These are phyloP conservation scores for Boechera stricta DNA, from an alignment of 345 rosid genomes.

Conservation along the genomic window DNA sequence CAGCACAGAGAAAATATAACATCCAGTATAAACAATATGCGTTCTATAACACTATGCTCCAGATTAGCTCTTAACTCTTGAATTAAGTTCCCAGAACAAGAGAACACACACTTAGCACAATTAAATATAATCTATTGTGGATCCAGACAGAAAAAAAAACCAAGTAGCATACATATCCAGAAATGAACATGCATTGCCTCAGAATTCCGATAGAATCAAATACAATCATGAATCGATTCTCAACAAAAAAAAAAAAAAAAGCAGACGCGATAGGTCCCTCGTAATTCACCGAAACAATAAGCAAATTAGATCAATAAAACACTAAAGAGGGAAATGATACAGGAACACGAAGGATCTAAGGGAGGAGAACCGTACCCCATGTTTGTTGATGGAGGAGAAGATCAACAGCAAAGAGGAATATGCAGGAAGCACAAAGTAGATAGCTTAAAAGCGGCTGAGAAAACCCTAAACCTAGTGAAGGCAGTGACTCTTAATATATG, in stretches of 20 bases:
- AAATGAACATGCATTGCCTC: not conserved
- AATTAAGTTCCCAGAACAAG: not conserved
- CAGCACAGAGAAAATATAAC: not conserved
- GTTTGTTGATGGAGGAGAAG: conserved; percentile 37
- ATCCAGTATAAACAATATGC: not conserved
- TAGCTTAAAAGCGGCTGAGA: conserved; percentile 33
- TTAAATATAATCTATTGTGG: not conserved
- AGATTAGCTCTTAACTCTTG: not conserved
- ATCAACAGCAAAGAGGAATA: conserved; percentile 14
- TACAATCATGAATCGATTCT: not conserved
- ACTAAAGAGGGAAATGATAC: not conserved
- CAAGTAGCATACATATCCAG: not conserved
- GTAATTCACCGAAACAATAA: not conserved
- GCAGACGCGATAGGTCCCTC: not conserved
- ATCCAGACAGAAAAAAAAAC: not conserved
- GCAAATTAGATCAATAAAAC: not conserved
- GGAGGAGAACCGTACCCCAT: conserved; percentile 39
- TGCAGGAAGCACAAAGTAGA: conserved; percentile 10
- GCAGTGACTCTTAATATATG: conserved; percentile 24
- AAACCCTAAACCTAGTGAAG: conserved; percentile 37
- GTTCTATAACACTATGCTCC: not conserved
- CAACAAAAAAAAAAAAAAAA: not conserved
- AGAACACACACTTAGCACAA: not conserved
- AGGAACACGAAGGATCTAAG: conserved; percentile 12
- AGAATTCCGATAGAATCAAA: not conserved